These are phyloP conservation scores for Bonia amplexicaulis DNA, from an alignment of 176 grass and related monocot genomes.

Conservation along the genomic window DNA sequence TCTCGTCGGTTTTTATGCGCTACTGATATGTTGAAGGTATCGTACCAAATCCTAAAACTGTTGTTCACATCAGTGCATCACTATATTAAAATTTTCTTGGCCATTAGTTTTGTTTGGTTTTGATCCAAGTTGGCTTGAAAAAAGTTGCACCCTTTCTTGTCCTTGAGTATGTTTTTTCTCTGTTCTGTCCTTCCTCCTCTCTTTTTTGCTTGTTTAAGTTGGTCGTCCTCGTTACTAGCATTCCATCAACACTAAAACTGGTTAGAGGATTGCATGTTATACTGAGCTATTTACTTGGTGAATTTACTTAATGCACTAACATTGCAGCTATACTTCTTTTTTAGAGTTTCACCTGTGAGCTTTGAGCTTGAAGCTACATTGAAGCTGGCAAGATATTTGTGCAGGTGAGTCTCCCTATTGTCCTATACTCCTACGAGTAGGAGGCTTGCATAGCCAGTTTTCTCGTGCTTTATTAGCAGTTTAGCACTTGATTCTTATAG, in stretches of 20 bases:
- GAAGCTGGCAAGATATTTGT: slow-evolving; percentile 95
- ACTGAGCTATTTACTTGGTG: slow-evolving; percentile 7
- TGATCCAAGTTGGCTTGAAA: background rate
- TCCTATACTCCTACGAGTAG: slow-evolving; percentile 2
- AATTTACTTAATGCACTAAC: slow-evolving; percentile 12
- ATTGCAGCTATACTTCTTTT: slow-evolving; percentile 10
- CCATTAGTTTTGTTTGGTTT: slow-evolving; percentile 10
- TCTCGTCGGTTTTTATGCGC: background rate
- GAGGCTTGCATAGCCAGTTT: background rate
- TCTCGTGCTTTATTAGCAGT: background rate
- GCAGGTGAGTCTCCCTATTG: slow-evolving; percentile 50
- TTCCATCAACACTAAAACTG: background rate
- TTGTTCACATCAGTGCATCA: background rate
- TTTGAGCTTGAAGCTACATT: slow-evolving; percentile 98
- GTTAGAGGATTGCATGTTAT: slow-evolving; percentile 6
- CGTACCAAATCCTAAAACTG: background rate
- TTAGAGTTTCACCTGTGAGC: slow-evolving; percentile 98
- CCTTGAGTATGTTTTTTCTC: background rate
- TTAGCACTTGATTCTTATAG: slow-evolving; percentile 1
- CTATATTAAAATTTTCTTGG: background rate
- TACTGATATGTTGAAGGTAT: background rate
- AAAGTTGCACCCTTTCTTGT: background rate
- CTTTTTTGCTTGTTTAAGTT: background rate
- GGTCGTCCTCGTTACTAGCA: background rate
- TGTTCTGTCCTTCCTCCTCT: background rate